A percentile compares a stretch with the other conserved stretches of the same genome.
Conservation (phyloP, 2,329 filamentous ascomycete species). For the Tolypocladium nubicola region DNA sequence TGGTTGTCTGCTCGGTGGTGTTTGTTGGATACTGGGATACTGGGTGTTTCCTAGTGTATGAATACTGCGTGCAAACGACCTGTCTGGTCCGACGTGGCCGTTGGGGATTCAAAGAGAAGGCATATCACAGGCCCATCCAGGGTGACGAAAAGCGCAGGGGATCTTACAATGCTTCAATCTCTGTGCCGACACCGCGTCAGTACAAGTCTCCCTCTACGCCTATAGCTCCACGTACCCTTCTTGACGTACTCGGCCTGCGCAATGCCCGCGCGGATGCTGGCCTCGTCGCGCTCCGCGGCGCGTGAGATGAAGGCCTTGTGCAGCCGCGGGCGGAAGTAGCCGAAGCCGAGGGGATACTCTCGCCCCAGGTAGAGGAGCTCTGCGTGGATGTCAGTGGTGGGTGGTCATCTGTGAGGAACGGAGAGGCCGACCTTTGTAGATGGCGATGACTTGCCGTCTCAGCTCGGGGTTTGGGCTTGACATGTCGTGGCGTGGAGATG, state of each 20-base stretch:
- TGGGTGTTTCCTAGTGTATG: background rate
- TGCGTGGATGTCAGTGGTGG: slow-evolving; percentile 20
- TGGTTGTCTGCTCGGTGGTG: background rate
- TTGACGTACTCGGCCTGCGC: slow-evolving; percentile 77
- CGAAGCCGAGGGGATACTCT: slow-evolving; percentile 74
- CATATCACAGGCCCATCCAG: background rate
- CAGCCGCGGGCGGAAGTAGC: slow-evolving; percentile 70
- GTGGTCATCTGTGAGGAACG: background rate
- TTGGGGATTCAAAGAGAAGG: background rate
- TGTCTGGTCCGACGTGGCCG: background rate
- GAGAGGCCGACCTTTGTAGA: slow-evolving; percentile 66
- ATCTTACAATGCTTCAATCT: slow-evolving; percentile 84
- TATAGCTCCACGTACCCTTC: slow-evolving; percentile 51
- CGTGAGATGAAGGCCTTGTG: slow-evolving; percentile 81
- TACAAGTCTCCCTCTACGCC: background rate
- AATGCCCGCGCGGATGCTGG: slow-evolving; percentile 66
- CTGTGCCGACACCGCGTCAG: slow-evolving; percentile 31
- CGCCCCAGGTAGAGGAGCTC: slow-evolving; percentile 77
- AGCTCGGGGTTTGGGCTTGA: slow-evolving; percentile 41
- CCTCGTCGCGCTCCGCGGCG: slow-evolving; percentile 57
- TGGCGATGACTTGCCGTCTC: slow-evolving; percentile 66
- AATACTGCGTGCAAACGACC: background rate
- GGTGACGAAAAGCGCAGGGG: background rate
- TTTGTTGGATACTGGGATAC: background rate
- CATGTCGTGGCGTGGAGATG: slow-evolving; percentile 10